Evolutionary conservation across 441 rosid genomes (phyloP), one percentile per base, ranked within the genome.

Genomic region (Hura crepitans): DNA sequence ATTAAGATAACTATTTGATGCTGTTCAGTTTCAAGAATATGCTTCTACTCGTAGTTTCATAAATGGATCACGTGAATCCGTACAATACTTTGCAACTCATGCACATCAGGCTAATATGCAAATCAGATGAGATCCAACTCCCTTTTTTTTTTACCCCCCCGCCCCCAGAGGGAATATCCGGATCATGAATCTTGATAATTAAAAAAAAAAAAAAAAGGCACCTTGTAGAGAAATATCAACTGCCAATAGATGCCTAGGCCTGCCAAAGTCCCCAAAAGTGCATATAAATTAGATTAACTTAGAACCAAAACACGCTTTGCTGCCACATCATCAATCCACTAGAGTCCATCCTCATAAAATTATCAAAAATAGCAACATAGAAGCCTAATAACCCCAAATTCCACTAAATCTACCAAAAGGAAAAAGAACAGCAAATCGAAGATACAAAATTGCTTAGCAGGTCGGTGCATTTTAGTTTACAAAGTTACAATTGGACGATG

Each of bases 51-150:
- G 59, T 30, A 1, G n/a, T 17, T 2, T 18, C 12, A 43, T 4
- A 60, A 69, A 31, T 6, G n/a, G 37, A 1, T 5, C 68, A 49
- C 68, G 56, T 56, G 63, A 45, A 54, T 51, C 23, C 55, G 14
- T 62, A 63, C 68, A 37, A 18, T 22, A 53, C 37, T 27, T 12
- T 4, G 53, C 68, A 25, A 53, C 9, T 22, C 14, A 35, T 47
- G 37, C 73, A 60, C 39, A 62, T 35, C 60, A 37, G 28, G 27
- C 50, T 22, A 42, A 22, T 4, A 49, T 25, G 69, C 8, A 30
- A 54, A 3, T 54, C 13, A 6, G 6, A n/a, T n/a, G 37, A 51
- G 6, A 27, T 13, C 71, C n/a, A n/a, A 55, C 74, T 18, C 43
- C 55, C n/a, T 39, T 11, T 37, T 11, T 18, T n/a, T 37, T 60